Evolutionary conservation across 192 early-diverging fungal genomes (phyloP).

Genomic region (Coemansia sp.): DNA sequence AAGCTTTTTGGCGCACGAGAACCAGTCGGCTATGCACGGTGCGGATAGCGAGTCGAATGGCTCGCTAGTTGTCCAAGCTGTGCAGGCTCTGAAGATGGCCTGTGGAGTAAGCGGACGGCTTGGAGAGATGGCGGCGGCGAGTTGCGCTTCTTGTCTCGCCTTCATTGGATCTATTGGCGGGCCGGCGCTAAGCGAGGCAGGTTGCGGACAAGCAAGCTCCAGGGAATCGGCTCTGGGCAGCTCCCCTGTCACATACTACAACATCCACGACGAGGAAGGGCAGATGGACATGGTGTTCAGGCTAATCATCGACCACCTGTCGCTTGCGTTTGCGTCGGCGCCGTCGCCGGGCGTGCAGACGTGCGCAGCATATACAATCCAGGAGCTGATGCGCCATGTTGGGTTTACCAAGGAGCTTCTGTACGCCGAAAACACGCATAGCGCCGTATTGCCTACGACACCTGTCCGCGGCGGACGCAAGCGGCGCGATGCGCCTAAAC

Average conservation of each 20-base stretch:
- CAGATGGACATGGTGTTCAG: constrained; percentile 48
- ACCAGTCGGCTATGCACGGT: neutral
- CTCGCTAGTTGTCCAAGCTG: constrained; percentile 11
- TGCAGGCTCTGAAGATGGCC: constrained; percentile 20
- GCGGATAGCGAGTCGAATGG: constrained; percentile 14
- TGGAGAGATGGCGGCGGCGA: constrained; percentile 39
- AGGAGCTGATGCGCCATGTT: constrained; percentile 44
- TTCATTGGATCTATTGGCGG: constrained; percentile 31
- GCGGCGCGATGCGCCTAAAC: constrained; percentile 5
- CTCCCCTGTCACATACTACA: neutral
- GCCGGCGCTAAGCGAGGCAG: constrained; percentile 6
- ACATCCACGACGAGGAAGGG: constrained; percentile 33
- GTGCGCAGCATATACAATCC: constrained; percentile 49
- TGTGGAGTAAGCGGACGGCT: constrained; percentile 27
- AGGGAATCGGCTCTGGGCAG: neutral
- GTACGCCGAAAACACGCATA: neutral
- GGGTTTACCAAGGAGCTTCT: constrained; percentile 46
- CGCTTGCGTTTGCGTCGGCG: constrained; percentile 47
- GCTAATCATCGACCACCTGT: constrained; percentile 46
- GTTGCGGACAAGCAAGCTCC: neutral
- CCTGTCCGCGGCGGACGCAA: neutral
- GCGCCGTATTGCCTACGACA: neutral
- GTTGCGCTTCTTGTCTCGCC: constrained; percentile 43
- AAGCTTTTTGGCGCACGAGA: neutral
- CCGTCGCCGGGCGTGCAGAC: constrained; percentile 49